Percentiles rank a stretch among this genome's conserved stretches.
Conservation (phyloP, 305 asterid genomes). For the Fraxinus greggii region DNA sequence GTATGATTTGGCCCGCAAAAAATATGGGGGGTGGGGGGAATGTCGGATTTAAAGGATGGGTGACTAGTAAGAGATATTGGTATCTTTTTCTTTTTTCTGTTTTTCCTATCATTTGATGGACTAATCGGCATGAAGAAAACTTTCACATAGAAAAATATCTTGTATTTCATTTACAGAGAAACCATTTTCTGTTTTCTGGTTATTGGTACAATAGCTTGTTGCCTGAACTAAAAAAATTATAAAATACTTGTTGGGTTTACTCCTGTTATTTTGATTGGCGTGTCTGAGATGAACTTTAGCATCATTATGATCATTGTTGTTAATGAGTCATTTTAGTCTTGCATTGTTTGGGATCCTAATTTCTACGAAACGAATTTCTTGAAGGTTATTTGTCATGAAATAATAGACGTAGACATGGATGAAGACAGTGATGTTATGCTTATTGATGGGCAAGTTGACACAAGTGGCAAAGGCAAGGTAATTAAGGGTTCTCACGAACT, state of each 20-base stretch:
- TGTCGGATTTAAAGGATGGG: not conserved
- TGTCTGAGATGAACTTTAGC: not conserved
- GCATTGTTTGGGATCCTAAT: slow-evolving; percentile 4
- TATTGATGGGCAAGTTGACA: slow-evolving; percentile 35
- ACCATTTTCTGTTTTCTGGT: not conserved
- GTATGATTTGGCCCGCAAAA: not conserved
- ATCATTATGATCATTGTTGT: not conserved
- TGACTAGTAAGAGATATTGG: not conserved
- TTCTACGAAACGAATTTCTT: slow-evolving; percentile 17
- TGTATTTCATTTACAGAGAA: not conserved
- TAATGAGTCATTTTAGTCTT: slow-evolving; percentile 3
- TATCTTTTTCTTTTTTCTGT: not conserved
- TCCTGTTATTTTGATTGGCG: not conserved
- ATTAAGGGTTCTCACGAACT: slow-evolving; percentile 15
- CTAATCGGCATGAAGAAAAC: not conserved
- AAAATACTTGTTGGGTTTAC: not conserved
- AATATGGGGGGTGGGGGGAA: not conserved
- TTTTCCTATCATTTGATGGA: not conserved
- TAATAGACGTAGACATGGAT: slow-evolving; percentile 71
- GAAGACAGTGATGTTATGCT: slow-evolving; percentile 45
- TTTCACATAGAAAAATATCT: not conserved
- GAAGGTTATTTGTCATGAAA: slow-evolving; percentile 56
- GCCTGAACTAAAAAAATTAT: not conserved
- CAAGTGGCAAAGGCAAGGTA: slow-evolving; percentile 75
- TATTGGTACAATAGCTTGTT: not conserved